Base-by-base conservation (phyloP, 345 rosid species). In the Pugionium cornutum region DNA sequence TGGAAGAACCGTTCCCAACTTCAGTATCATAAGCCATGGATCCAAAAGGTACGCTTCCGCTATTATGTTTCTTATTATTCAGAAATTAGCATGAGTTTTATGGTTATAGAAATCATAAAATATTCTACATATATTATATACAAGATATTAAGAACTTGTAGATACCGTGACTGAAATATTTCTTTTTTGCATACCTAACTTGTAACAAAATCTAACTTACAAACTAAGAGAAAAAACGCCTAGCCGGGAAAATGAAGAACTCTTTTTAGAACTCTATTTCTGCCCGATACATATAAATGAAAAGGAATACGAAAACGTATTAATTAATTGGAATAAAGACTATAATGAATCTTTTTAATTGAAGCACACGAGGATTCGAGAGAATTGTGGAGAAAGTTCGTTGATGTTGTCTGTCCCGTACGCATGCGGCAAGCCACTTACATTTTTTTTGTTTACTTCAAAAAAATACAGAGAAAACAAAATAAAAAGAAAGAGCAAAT, bases 381-480 rank as follows among this genome's bases (percentile, higher is more conserved):
- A 73, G 50, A 73, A 73, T 73, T 66, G 58, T 66, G 72, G 76
- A 73, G 67, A 51, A 73, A 66, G 72, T 59, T 52, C 43, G 56
- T 66, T 52, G 26, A 36, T n/a, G 35, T 73, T 66, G 76, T 59
- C 67, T 50, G 35, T 58, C 26, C 60, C 76, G 71, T 72, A 58
- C 62, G 56, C 62, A 51, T 44, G 34, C 18, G 60, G 64, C 11
- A 55, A 63, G 7, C 33, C 48, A 4, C 11, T 62, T 4, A 9
- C 10, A 44, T 18, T 5, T 32, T 7, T 9, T 29, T 33, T 11
- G 1, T 54, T 54, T 55, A 55, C 26, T 48, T 3, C 9, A 5
- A 35, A n/a, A 26, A 26, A 36, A 25, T 25, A 37, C 30, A 32
- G 1, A 49, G 2, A 40, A 9, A 4, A 29, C 2, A 29, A 47